phyloP scores from a whole-genome alignment of 2,329 filamentous ascomycete species.

The Aspergillus bombycis region DNA sequence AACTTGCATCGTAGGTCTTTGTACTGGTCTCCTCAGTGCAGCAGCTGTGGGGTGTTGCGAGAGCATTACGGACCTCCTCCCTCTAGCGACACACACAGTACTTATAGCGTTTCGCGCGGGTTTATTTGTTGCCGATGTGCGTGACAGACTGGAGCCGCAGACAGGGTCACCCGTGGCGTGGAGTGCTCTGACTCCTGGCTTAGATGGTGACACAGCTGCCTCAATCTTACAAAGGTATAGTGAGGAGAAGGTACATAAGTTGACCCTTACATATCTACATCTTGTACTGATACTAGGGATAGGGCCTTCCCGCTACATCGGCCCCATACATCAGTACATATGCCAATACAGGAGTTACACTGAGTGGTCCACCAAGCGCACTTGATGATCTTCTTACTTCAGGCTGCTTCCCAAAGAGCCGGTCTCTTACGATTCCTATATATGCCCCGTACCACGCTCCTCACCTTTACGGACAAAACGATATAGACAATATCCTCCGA shows the following conservation, averaged over 20 bases:
- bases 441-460: slow-evolving; percentile 7
- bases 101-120: slow-evolving; percentile 2
- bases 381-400: neutral
- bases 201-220: neutral
- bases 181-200: neutral
- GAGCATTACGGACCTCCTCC: slow-evolving; percentile 9
- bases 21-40: slow-evolving; percentile 10
- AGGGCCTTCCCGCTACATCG: neutral
- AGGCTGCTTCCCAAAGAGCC: neutral
- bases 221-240: neutral
- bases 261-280: too few species aligned
- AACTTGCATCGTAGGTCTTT: slow-evolving; percentile 9
- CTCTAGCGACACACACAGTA: slow-evolving; percentile 8
- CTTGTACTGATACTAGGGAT: neutral
- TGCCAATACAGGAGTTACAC: neutral
- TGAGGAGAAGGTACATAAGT: neutral
- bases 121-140: slow-evolving; percentile 1
- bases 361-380: slow-evolving; percentile 1
- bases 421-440: neutral
- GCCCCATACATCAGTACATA: slow-evolving; percentile 9
- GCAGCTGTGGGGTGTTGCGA: slow-evolving; percentile 4
- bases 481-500: neutral
- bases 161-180: neutral
- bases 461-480: neutral
- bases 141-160: slow-evolving; percentile 3